phyloP scores from a whole-genome alignment of 495 filamentous ascomycete species.

The Glarea lozoyensis region DNA sequence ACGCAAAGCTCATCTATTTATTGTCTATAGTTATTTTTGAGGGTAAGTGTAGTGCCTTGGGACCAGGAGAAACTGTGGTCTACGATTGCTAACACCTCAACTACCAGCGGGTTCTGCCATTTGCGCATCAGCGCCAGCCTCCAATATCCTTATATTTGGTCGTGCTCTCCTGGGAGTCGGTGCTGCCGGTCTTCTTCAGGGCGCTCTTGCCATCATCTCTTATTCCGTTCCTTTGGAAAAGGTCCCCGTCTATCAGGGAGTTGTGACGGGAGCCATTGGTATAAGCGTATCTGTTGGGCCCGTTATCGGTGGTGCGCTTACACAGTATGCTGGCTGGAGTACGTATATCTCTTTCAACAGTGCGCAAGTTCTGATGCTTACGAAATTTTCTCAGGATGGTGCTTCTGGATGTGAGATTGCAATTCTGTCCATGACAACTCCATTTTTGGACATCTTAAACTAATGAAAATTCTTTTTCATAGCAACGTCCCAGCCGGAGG shows the following conservation, averaged over 20 bases:
- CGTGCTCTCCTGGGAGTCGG: conserved; percentile 78
- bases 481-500: conserved; percentile 57
- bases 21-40: conserved; percentile 72
- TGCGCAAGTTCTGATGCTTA: too few species aligned
- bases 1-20: conserved; percentile 54
- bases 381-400: too few species aligned
- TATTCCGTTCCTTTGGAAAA: conserved; percentile 63
- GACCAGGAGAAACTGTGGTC: neutral
- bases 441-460: too few species aligned
- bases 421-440: too few species aligned
- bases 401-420: conserved; percentile 55
- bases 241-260: conserved; percentile 63
- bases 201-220: conserved; percentile 69
- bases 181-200: conserved; percentile 70
- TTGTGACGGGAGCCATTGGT: conserved; percentile 73
- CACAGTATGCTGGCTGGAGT: conserved; percentile 57
- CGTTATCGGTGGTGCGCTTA: conserved; percentile 53
- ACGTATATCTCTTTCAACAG: too few species aligned
- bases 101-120: conserved; percentile 69
- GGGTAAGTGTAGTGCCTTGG: conserved; percentile 3
- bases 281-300: conserved; percentile 75
- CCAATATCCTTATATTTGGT: conserved; percentile 67
- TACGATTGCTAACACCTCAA: too few species aligned
- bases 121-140: conserved; percentile 67
- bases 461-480: too few species aligned